Evolutionary conservation across 108 stramenopile species (phyloP).

Genomic region (Epipyxis sp.): DNA sequence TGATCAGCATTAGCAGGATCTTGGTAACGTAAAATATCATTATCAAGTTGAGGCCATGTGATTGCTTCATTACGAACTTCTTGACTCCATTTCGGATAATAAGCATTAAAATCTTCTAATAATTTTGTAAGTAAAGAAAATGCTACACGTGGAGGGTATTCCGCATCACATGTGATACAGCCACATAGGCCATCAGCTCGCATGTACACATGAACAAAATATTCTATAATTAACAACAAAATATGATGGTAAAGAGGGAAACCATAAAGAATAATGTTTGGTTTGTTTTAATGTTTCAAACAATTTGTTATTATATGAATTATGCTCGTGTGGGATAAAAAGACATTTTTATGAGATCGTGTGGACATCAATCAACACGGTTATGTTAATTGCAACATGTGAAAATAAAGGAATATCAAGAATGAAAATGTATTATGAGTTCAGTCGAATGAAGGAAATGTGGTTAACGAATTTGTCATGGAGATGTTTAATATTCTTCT

Average conservation of each 20-base stretch:
- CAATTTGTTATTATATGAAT: not conserved
- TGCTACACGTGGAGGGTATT: conserved; percentile 97
- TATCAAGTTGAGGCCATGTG: conserved; percentile 49
- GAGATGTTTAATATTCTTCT: too few relatives aligned
- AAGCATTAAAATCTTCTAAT: conserved; percentile 80
- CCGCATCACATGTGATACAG: conserved; percentile 83
- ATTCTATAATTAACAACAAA: conserved; percentile 44
- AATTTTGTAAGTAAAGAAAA: conserved; percentile 90
- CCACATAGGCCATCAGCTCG: conserved; percentile 90
- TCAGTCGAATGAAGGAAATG: too few relatives aligned
- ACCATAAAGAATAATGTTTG: too few relatives aligned
- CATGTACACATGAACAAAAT: conserved; percentile 96
- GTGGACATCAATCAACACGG: too few relatives aligned
- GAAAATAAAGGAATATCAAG: too few relatives aligned
- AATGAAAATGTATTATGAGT: too few relatives aligned
- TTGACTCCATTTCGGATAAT: conserved; percentile 65
- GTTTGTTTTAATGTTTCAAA: conserved; percentile 27
- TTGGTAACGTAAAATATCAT: conserved; percentile 65
- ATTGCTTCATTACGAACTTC: conserved; percentile 51
- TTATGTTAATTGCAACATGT: too few relatives aligned
- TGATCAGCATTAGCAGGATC: conserved; percentile 87
- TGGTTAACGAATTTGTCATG: too few relatives aligned
- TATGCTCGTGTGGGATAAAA: too few relatives aligned
- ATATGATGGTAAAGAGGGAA: not conserved
- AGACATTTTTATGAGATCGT: too few relatives aligned